Evolutionary conservation across 2,329 filamentous ascomycete genomes (phyloP).

Genomic region (Dothistroma septosporum): DNA sequence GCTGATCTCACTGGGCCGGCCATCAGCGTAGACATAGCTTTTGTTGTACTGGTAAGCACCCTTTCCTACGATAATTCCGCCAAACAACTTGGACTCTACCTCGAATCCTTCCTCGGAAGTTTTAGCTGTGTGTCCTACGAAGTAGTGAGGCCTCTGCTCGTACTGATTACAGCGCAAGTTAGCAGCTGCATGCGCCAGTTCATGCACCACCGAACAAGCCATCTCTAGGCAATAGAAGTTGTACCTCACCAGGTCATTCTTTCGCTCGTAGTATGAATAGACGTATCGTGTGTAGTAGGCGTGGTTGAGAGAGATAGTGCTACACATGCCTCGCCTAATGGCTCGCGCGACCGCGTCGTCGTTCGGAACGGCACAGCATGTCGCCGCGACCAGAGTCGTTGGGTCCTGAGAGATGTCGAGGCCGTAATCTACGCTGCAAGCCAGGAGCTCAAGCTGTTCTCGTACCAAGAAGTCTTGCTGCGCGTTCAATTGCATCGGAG

Average conservation of each 20-base stretch:
- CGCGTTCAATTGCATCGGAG: neutral
- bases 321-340: neutral
- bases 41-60: neutral
- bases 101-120: neutral
- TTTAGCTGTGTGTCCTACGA: neutral
- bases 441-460: neutral
- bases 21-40: neutral
- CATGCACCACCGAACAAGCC: neutral
- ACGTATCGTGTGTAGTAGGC: neutral
- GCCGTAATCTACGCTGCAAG: neutral
- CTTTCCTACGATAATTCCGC: neutral
- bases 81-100: neutral
- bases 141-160: neutral
- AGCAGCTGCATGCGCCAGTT: neutral
- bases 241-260: neutral
- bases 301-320: neutral
- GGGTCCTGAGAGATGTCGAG: neutral
- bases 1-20: neutral
- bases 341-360: neutral
- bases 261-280: neutral
- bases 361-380: neutral
- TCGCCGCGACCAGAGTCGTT: neutral
- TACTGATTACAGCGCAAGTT: neutral
- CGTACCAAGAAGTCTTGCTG: neutral
- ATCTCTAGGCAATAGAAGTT: neutral